Percentiles rank a stretch among this genome's conserved stretches.
Evolutionary conservation across 169 alveolate species (phyloP).

Genomic region (Plasmodium sp.): DNA sequence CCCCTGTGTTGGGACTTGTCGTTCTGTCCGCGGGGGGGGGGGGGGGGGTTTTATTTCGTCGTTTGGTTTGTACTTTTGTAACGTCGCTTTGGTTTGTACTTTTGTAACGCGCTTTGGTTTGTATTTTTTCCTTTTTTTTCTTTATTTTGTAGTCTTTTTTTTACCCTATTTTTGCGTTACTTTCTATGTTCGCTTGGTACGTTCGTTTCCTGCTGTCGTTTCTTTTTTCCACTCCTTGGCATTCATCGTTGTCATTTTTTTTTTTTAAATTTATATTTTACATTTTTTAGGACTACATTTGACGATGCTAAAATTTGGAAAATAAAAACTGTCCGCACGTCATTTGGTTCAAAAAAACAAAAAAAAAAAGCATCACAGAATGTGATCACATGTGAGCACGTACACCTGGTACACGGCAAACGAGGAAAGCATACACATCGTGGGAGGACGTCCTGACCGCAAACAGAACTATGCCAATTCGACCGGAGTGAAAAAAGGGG

Average conservation of each 20-base stretch:
- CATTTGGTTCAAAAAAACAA: background rate
- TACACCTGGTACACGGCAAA: background rate
- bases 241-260: background rate
- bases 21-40: background rate
- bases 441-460: background rate
- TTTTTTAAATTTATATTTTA: background rate
- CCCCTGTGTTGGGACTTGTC: background rate
- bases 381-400: background rate
- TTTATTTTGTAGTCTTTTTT: background rate
- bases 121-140: background rate
- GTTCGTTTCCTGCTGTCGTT: background rate
- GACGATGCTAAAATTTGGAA: background rate
- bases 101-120: background rate
- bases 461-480: background rate
- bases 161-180: background rate
- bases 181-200: background rate
- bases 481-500: background rate
- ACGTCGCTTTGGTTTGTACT: background rate
- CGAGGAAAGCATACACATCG: background rate
- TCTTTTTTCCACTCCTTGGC: background rate
- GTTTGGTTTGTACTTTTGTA: background rate
- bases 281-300: background rate
- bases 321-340: background rate
- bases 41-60: background rate
- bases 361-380: background rate